Evolutionary conservation across 2,329 filamentous ascomycete species (phyloP), one percentile per base, ranked within the genome.

Genomic region (Monosporascus sp.): DNA sequence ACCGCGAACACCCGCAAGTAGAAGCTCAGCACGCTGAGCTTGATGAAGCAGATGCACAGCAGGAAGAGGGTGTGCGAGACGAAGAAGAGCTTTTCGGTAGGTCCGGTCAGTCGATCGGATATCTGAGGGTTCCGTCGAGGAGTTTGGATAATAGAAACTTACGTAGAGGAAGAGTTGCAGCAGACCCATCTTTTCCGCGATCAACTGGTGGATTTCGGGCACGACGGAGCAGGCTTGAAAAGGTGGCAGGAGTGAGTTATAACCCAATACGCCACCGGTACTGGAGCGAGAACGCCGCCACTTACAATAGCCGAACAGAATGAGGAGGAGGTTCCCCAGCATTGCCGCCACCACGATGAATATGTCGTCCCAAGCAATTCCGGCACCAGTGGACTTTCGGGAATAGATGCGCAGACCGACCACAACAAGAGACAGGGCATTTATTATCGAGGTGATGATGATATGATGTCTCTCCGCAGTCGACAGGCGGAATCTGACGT

Each of bases 21-120:
- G 44, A 72, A 68, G 24, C 56, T 61, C 7, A 72, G 49, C 19
- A 70, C 69, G 37, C 67, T 69, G 27, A 71, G 60, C 50, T 72
- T 72, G 49, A 67, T 60, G 43, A 67, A 60, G 41, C 62, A 65
- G 35, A 70, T 61, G 3, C 63, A 59, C 7, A 67, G 27, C 1
- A 69, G 50, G 52, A 71, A 72, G 20, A 65, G 20, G 37, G 68
- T 47, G 37, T 70, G 63, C 55, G 67, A 69, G 7, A 58, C 50
- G 45, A 66, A 65, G 56, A 67, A 67, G 14, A 67, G 53, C 58
- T 71, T 53, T 52, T 35, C 14, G 37, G 17, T 37, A 51, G 19
- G 9, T 31, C 27, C 9, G 27, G 27, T 35, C 31, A 27, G 27
- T 27, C 31, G 31, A 4, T 5, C 31, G 2, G 31, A 5, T 35